Percentiles rank a stretch among this genome's conserved stretches.
Evolutionary conservation across 805 yeast species (phyloP).

Genomic region (Hanseniaspora taiwanica): DNA sequence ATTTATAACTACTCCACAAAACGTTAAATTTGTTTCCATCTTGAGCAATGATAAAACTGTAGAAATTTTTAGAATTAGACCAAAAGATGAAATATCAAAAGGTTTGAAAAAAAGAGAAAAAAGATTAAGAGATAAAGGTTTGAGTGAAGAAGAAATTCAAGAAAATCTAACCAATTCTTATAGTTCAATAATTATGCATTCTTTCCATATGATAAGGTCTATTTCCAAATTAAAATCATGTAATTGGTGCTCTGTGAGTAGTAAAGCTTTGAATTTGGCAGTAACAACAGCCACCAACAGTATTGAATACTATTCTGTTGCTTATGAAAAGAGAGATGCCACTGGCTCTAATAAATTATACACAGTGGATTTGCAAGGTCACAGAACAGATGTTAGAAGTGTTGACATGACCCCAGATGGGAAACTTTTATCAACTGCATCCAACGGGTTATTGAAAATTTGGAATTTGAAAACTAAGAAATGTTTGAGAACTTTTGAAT

Average conservation of each 20-base stretch:
- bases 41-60: constrained; percentile 73
- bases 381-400: constrained; percentile 78
- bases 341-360: constrained; percentile 34
- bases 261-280: constrained; percentile 44
- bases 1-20: constrained; percentile 26
- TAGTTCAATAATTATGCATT: constrained; percentile 47
- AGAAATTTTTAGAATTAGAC: constrained; percentile 68
- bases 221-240: constrained; percentile 49
- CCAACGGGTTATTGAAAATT: constrained; percentile 77
- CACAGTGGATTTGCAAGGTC: constrained; percentile 68
- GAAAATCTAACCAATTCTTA: constrained; percentile 34
- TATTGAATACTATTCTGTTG: constrained; percentile 54
- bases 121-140: constrained; percentile 63
- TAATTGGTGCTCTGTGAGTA: constrained; percentile 43
- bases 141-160: constrained; percentile 43
- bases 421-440: constrained; percentile 72
- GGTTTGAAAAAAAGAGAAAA: constrained; percentile 67
- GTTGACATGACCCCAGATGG: constrained; percentile 73
- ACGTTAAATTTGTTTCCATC: constrained; percentile 37
- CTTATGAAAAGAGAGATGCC: constrained; percentile 31
- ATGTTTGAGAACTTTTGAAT: constrained; percentile 75
- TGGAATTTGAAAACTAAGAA: constrained; percentile 69
- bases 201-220: constrained; percentile 57
- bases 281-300: constrained; percentile 61
- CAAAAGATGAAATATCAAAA: constrained; percentile 63